Base-by-base conservation (phyloP, 1,284 basidiomycete genomes). In the Trichosporon sp. region DNA sequence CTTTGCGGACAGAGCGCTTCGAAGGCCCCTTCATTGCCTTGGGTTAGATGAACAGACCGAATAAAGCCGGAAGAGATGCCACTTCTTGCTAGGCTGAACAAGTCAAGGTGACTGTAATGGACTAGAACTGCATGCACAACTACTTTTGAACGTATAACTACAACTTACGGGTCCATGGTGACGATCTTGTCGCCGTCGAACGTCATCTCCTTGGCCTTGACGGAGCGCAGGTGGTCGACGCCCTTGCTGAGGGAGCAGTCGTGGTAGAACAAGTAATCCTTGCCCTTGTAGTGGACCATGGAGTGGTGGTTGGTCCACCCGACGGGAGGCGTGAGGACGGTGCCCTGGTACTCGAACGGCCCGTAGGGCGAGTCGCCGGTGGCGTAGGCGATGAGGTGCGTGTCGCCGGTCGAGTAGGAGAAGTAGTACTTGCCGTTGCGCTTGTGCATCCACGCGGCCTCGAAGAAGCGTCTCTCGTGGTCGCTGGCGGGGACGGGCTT, bases 261-360 rank as follows among this genome's bases (percentile, higher is more conserved):
- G 68, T 78, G 77, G 72, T 78, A 78, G 75, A 80, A 80, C 66
- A 80, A 70, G 66, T 71, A 80, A 68, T 70, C 72, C 68, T 74
- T 78, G 38, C 72, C 75, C 35, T 78, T 69, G 63, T 76, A 73
- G 70, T 78, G 74, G 38, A 75, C 74, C 35, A 80, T 74, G 25
- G 72, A 75, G 68, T 78, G 77, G 64, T 80, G 78, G 23, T 77
- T 80, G 29, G 78, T 80, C 78, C 78, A 80, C 2, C 78, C 77
- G 3, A 76, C 47, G 1, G 78, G 76, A 2, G 78, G 78, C 47
- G 78, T 75, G 60, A 80, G 74, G 42, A 80, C 74, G 18, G 70
- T 73, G 13, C 77, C 78, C 15, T 63, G 63, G 68, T 78, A 78
- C 9, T 76, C 77, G 69, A 80, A 80, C 3, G 78, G 78, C 0